Percentiles rank a stretch among this genome's conserved stretches.
These are phyloP conservation scores for Fusarium napiforme DNA, from an alignment of 2,329 filamentous ascomycete species.

Conservation along the genomic window DNA sequence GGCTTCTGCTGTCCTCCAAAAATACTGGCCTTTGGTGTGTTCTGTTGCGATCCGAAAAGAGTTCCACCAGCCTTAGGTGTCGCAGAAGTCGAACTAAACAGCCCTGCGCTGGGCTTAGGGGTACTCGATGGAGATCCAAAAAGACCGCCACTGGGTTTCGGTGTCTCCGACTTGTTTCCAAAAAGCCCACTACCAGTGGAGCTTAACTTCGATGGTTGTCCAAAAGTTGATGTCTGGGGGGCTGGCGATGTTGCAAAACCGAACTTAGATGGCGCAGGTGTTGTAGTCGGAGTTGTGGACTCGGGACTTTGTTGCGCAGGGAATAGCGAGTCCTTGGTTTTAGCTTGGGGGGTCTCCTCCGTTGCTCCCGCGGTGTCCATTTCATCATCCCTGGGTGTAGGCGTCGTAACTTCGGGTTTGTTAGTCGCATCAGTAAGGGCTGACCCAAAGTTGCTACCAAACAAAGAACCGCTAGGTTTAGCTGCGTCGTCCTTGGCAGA, in stretches of 20 bases:
- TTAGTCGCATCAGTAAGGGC: slow-evolving; percentile 62
- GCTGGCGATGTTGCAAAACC: slow-evolving; percentile 51
- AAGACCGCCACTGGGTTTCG: slow-evolving; percentile 41
- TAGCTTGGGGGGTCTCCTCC: slow-evolving; percentile 52
- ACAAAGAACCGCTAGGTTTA: slow-evolving; percentile 62
- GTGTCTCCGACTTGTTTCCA: slow-evolving; percentile 41
- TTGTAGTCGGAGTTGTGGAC: slow-evolving; percentile 63
- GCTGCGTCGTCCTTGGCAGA: slow-evolving; percentile 68
- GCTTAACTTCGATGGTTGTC: slow-evolving; percentile 47
- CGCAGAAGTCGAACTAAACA: slow-evolving; percentile 42
- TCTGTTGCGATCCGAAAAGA: slow-evolving; percentile 39
- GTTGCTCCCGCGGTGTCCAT: slow-evolving; percentile 58
- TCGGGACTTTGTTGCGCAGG: slow-evolving; percentile 44
- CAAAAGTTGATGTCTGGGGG: slow-evolving; percentile 50
- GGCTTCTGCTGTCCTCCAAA: slow-evolving; percentile 41
- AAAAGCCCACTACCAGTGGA: slow-evolving; percentile 45
- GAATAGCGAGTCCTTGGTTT: slow-evolving; percentile 49
- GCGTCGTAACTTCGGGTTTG: slow-evolving; percentile 49
- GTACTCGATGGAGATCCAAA: slow-evolving; percentile 40
- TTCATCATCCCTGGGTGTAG: slow-evolving; percentile 61
- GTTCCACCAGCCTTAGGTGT: slow-evolving; percentile 43
- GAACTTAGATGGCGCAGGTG: slow-evolving; percentile 62
- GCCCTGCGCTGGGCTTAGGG: slow-evolving; percentile 26
- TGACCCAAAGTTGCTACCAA: slow-evolving; percentile 70
- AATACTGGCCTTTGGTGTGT: slow-evolving; percentile 35